Base-by-base conservation (phyloP, 768 basidiomycete genomes). In the Asterophora parasitica region DNA sequence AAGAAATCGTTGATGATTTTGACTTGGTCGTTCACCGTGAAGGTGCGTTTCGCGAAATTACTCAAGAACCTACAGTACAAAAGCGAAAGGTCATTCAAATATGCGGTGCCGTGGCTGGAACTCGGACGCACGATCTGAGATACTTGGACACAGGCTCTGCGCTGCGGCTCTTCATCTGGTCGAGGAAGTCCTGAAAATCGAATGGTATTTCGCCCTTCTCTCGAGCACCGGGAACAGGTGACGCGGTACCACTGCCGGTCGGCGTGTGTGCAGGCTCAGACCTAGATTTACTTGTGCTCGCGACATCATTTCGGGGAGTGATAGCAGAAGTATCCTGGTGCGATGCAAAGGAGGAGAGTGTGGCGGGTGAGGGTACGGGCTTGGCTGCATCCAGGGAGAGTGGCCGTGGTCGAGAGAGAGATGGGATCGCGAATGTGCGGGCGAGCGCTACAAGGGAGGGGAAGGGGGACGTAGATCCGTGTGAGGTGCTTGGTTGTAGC, bases 71-170 rank as follows among this genome's bases (percentile, higher is more conserved):
- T 98, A 60, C 4, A 12, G 10, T 12, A 12, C 33, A 45, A 32
- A 30, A 16, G 11, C 42, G 11, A 13, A 39, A 0, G 8, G 42
- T 34, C 38, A 39, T 31, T 13, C 19, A 19, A 42, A 4, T 11
- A n/a, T 26, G 50, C 19, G 26, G 36, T 50, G 31, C 30, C 37
- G 39, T 26, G 13, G 16, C 23, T 31, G 17, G 35, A 8, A 44
- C 19, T 37, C 37, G 23, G 31, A 80, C 90, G 55, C 66, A 94
- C 94, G 92, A 96, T 72, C 92, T 81, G 42, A 99, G 76, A 70
- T 94, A 98, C 66, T 92, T 92, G 23, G 90, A 91, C 16, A 98
- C 87, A 5, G 93, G 89, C 46, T 99, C 96, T 1, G 95, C 92
- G 41, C 78, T 71, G 59, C 82, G 84, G 34, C 75, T 68, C 68